Conservation (phyloP, 768 basidiomycete species). For the Naganishia vishniacii region DNA sequence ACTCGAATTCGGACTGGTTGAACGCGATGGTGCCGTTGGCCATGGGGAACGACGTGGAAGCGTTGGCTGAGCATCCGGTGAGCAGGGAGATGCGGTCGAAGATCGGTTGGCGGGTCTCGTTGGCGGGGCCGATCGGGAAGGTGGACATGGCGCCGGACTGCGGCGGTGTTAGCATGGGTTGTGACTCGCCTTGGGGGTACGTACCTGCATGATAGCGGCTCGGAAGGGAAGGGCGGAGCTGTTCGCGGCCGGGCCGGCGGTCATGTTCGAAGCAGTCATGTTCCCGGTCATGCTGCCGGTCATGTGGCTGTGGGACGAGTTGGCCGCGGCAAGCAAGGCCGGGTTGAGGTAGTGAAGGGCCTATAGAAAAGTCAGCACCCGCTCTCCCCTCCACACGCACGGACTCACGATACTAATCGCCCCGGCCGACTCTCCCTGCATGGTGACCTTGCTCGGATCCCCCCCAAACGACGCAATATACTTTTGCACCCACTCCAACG, state of each 20-base stretch:
- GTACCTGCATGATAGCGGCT: constrained; percentile 34
- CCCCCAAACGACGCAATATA: constrained; percentile 65
- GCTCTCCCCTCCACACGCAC: no score
- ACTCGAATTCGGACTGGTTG: constrained; percentile 32
- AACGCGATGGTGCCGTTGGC: constrained; percentile 15
- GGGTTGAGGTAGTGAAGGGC: constrained; percentile 48
- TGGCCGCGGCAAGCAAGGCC: constrained; percentile 6
- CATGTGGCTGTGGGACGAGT: background rate
- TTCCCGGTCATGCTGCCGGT: constrained; percentile 9
- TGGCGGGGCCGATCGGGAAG: constrained; percentile 32
- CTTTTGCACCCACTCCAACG: constrained; percentile 60
- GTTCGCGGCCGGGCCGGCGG: background rate
- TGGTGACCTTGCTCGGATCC: constrained; percentile 57
- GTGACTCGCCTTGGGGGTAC: no score
- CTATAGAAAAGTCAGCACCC: constrained; percentile 7
- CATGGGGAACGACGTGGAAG: constrained; percentile 13
- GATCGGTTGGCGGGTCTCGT: constrained; percentile 34
- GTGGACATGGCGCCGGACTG: constrained; percentile 35
- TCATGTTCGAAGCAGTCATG: background rate
- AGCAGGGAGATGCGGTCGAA: constrained; percentile 34
- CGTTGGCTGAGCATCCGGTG: constrained; percentile 34
- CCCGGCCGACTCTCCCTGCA: constrained; percentile 59
- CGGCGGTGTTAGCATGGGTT: no score
- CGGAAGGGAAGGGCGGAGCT: constrained; percentile 3
- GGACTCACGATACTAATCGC: constrained; percentile 52